Percentiles rank a stretch among this genome's conserved stretches.
Conservation (phyloP, 805 yeast genomes). For the Metschnikowia sp. region DNA sequence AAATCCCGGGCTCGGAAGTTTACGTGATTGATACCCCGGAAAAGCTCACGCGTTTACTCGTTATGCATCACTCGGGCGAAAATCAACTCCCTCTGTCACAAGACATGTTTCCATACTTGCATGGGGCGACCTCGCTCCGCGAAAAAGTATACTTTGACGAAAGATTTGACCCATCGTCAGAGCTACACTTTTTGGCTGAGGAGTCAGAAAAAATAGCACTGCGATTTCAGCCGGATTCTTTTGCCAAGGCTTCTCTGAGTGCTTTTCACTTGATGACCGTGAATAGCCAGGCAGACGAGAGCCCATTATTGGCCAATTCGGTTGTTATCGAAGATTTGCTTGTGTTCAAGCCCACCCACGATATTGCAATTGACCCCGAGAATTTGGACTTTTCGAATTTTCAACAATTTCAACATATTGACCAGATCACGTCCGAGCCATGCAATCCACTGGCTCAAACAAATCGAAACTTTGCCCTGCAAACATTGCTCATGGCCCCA, state of each 20-base stretch:
- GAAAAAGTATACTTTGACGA: conserved; percentile 29
- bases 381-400: conserved; percentile 4
- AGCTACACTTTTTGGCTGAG: conserved; percentile 7
- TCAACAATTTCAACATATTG: conserved; percentile 4
- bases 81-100: conserved; percentile 13
- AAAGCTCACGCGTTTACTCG: conserved; percentile 18
- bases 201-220: conserved; percentile 1
- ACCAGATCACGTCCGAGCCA: not conserved
- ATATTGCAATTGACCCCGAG: not conserved
- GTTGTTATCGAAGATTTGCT: conserved; percentile 18
- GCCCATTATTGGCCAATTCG: conserved; percentile 18
- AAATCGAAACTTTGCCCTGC: conserved; percentile 30
- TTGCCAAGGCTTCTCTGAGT: conserved; percentile 4
- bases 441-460: conserved; percentile 18
- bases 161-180: conserved; percentile 13
- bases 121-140: conserved; percentile 25
- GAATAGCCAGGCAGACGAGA: conserved; percentile 10
- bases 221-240: conserved; percentile 6
- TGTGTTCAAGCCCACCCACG: conserved; percentile 1
- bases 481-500: conserved; percentile 30
- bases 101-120: conserved; percentile 33
- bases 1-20: not conserved
- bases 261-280: conserved; percentile 17
- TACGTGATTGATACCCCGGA: conserved; percentile 4
- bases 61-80: conserved; percentile 16